These are phyloP conservation scores for Lecanicillium sp. DNA, from an alignment of 2,329 filamentous ascomycete genomes.

Conservation along the genomic window DNA sequence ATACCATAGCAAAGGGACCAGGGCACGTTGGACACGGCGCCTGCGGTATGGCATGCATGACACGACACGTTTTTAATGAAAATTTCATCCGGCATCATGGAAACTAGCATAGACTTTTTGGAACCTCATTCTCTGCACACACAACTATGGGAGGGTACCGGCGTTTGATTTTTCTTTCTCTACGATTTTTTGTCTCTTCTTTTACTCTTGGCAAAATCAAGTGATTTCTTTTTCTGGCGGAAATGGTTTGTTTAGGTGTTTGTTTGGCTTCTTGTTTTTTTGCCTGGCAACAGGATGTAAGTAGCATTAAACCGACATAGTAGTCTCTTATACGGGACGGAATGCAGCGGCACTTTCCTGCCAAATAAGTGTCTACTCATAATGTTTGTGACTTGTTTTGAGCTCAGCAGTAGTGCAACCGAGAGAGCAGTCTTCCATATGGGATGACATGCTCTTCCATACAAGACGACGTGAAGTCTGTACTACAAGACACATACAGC, in stretches of 20 bases:
- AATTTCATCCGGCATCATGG: constrained; percentile 28
- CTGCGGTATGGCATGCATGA: constrained; percentile 14
- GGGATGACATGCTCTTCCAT: background rate
- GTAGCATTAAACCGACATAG: background rate
- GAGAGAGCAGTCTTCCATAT: no score
- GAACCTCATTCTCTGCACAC: constrained; percentile 24
- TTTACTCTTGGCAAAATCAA: background rate
- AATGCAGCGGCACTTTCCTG: background rate
- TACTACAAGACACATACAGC: no score
- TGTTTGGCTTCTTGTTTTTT: constrained; percentile 25
- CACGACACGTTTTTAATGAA: constrained; percentile 26
- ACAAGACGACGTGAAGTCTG: no score
- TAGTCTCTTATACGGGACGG: constrained; percentile 5
- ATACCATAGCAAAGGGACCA: constrained; percentile 11
- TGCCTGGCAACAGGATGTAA: constrained; percentile 14
- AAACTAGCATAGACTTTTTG: constrained; percentile 32
- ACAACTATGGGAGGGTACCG: constrained; percentile 24
- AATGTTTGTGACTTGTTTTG: no score
- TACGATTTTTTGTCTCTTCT: background rate
- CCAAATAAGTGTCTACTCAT: no score
- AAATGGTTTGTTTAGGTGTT: background rate
- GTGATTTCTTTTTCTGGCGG: background rate
- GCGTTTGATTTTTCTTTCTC: constrained; percentile 24
- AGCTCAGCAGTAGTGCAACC: no score
- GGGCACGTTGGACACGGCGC: background rate